Evolutionary conservation across 345 rosid genomes (phyloP), one percentile per base, ranked within the genome.

Genomic region (Euclidium syriacum): DNA sequence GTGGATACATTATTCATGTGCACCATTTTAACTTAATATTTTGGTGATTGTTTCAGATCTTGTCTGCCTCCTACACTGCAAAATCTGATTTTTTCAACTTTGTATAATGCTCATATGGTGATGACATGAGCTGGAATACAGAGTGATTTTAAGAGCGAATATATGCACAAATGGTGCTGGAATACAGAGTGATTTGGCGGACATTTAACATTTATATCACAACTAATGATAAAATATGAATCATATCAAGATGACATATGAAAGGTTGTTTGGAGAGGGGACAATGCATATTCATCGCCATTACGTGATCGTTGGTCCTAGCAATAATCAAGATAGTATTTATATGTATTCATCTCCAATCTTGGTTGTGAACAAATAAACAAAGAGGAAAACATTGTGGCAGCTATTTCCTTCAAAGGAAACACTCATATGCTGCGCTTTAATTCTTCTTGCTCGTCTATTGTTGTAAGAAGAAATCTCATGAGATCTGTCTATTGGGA

Each of bases 1-100:
- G 59, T 53, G 59, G 59, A 53, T 53, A 38, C 44, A 53, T 35
- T 35, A 53, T 35, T 35, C 44, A 53, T 53, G 59, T 53, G 19
- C 30, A 53, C 29, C 40, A 32, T 52, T 35, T 19, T 52, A 11
- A 16, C 58, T 52, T 33, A 33, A 52, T 10, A 11, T 2, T 22
- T 12, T 15, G 43, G 20, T 34, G 59, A 42, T 14, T 55, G 11
- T 23, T 15, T 30, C 62, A 39, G 48, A 56, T 56, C 14, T 38
- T 56, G 62, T 56, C 62, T 56, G 62, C 62, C 9, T 24, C 35
- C 62, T 56, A 26, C 62, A 39, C 26, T 24, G 49, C 62, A 56
- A 56, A 17, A 10, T 58, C 16, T 38, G 33, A 38, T 57, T 26
- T 40, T 9, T n/a, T 9, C 48, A 16, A 10, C 2, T 6, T 9